A percentile compares a stretch with the other conserved stretches of the same genome.
These are phyloP conservation scores for Fraxinus platypoda DNA, from an alignment of 305 asterid species.

Conservation along the genomic window DNA sequence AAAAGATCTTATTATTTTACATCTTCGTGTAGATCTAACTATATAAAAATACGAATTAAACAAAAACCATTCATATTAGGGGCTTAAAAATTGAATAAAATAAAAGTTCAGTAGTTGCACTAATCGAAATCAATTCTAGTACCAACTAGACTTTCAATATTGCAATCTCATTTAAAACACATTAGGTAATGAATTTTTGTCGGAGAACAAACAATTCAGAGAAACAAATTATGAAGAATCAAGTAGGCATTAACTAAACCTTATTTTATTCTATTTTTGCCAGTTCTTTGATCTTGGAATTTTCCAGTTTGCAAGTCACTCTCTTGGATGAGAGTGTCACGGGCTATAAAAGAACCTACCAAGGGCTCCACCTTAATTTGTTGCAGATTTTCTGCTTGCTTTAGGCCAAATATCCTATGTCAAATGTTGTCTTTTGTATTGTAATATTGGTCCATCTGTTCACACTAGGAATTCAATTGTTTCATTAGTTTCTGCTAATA, in stretches of 20 bases:
- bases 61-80: background rate
- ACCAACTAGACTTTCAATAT: background rate
- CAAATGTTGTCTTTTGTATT: background rate
- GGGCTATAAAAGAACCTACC: background rate
- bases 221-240: background rate
- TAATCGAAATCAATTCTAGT: background rate
- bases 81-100: background rate
- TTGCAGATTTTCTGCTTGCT: background rate
- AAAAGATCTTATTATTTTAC: background rate
- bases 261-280: background rate
- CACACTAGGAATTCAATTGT: background rate
- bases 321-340: constrained; percentile 1
- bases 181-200: background rate
- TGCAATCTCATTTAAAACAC: background rate
- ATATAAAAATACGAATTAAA: no score
- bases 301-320: background rate
- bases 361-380: background rate
- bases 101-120: background rate
- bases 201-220: background rate
- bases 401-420: background rate
- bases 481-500: background rate
- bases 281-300: background rate
- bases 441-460: background rate
- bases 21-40: background rate
- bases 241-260: background rate